Evolutionary conservation across 192 early-diverging fungal species (phyloP).

Genomic region (Coemansia nantahalensis): DNA sequence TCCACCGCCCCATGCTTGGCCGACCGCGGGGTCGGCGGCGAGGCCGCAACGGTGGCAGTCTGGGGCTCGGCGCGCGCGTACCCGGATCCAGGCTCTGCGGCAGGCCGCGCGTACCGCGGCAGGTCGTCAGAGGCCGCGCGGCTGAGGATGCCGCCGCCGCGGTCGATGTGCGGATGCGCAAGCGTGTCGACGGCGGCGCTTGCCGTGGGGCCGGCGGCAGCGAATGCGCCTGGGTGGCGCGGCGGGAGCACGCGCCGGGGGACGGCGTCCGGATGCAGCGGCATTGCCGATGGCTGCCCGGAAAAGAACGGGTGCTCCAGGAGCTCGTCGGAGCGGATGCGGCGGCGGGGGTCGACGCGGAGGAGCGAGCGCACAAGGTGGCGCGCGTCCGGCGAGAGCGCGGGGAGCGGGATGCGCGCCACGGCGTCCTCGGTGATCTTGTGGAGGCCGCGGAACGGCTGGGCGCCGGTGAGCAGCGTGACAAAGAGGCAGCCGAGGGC

Average conservation of each 20-base stretch:
- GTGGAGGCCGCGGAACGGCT: slow-evolving; percentile 61
- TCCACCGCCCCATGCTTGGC: background rate
- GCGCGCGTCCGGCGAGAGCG: slow-evolving; percentile 53
- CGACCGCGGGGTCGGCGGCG: background rate
- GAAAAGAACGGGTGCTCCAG: slow-evolving; percentile 59
- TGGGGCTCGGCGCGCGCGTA: too few species aligned
- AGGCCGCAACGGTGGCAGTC: slow-evolving; percentile 1
- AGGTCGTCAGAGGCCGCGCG: too few species aligned
- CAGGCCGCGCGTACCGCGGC: background rate
- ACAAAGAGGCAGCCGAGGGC: slow-evolving; percentile 74
- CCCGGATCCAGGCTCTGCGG: too few species aligned
- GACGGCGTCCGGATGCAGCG: too few species aligned
- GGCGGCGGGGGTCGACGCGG: slow-evolving; percentile 57
- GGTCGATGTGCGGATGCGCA: too few species aligned
- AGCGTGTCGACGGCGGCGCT: background rate
- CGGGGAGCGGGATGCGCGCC: slow-evolving; percentile 39
- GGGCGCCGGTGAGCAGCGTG: slow-evolving; percentile 67
- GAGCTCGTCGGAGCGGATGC: slow-evolving; percentile 53
- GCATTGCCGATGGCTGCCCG: too few species aligned
- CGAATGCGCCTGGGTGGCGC: slow-evolving; percentile 1
- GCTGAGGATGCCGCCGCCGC: too few species aligned
- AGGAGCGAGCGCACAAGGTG: slow-evolving; percentile 59
- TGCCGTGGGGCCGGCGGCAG: background rate
- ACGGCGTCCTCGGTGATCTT: slow-evolving; percentile 51
- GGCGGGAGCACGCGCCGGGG: background rate